A percentile compares a stretch with the other conserved stretches of the same genome.
Evolutionary conservation across 768 basidiomycete species (phyloP).

Genomic region (Lactarius hengduanensis): DNA sequence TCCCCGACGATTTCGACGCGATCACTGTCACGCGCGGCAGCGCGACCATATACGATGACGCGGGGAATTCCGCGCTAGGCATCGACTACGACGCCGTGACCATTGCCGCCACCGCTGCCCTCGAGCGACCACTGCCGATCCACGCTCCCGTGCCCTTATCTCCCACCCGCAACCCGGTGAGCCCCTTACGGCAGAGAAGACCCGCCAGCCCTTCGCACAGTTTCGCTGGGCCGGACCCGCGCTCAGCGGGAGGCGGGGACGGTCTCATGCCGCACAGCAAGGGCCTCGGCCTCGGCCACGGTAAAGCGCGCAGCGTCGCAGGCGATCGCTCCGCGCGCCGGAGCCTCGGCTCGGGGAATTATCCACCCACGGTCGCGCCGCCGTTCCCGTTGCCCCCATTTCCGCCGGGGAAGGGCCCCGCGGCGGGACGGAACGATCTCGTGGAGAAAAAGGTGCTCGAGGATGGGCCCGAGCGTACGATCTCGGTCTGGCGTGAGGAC

Average conservation of each 20-base stretch:
- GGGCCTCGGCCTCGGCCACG: neutral
- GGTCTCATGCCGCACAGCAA: neutral
- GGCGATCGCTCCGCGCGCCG: slow-evolving; percentile 16
- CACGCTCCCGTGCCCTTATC: slow-evolving; percentile 8
- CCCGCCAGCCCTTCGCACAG: slow-evolving; percentile 25
- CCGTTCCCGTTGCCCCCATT: neutral
- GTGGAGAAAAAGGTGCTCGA: slow-evolving; percentile 37
- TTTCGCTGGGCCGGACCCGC: slow-evolving; percentile 10
- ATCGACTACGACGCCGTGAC: slow-evolving; percentile 29
- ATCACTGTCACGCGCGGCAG: slow-evolving; percentile 31
- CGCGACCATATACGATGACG: slow-evolving; percentile 26
- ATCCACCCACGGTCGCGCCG: neutral
- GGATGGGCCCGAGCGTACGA: slow-evolving; percentile 38
- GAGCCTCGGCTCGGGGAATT: slow-evolving; percentile 16
- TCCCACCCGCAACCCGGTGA: slow-evolving; percentile 1
- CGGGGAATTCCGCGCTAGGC: slow-evolving; percentile 22
- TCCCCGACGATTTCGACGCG: slow-evolving; percentile 45
- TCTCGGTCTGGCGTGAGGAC: slow-evolving; percentile 38
- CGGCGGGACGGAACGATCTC: slow-evolving; percentile 33
- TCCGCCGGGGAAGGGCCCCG: slow-evolving; percentile 17
- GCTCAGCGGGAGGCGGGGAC: slow-evolving; percentile 4
- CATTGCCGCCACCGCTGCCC: slow-evolving; percentile 7
- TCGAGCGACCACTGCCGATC: neutral
- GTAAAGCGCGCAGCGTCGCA: slow-evolving; percentile 27
- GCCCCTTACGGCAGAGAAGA: slow-evolving; percentile 13